phyloP scores from a whole-genome alignment of 2,329 filamentous ascomycete species.

The Fusarium verrucosum region DNA sequence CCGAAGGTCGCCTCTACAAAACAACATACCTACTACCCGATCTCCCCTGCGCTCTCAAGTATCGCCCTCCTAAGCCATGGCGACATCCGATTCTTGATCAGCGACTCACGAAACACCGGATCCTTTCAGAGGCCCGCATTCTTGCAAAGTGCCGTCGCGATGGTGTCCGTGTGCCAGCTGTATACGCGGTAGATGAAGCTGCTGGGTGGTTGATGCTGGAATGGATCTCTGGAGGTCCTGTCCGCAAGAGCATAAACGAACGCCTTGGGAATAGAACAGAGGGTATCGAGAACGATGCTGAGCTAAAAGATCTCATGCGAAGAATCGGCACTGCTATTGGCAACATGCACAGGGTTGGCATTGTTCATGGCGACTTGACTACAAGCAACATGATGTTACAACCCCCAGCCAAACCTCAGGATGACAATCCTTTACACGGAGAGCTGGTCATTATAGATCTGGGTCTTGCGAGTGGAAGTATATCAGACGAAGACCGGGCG shows the following conservation, averaged over 20 bases:
- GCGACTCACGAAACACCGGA: slow-evolving; percentile 84
- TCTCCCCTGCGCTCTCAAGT: slow-evolving; percentile 82
- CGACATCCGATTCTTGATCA: slow-evolving; percentile 89
- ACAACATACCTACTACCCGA: slow-evolving; percentile 78
- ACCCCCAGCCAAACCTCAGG: slow-evolving; percentile 38
- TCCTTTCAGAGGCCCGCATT: slow-evolving; percentile 88
- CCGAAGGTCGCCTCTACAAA: slow-evolving; percentile 93
- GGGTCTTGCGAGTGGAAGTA: slow-evolving; percentile 82
- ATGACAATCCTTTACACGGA: slow-evolving; percentile 61
- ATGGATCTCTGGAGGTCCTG: slow-evolving; percentile 80
- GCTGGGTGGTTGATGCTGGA: slow-evolving; percentile 83
- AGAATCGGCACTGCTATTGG: slow-evolving; percentile 78
- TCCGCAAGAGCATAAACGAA: slow-evolving; percentile 74
- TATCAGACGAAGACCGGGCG: slow-evolving; percentile 89
- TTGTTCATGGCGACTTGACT: slow-evolving; percentile 95
- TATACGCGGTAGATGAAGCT: slow-evolving; percentile 73
- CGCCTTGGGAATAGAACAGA: slow-evolving; percentile 65
- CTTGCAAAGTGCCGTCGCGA: slow-evolving; percentile 81
- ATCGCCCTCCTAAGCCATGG: slow-evolving; percentile 91
- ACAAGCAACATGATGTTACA: slow-evolving; percentile 95
- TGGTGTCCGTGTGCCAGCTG: slow-evolving; percentile 81
- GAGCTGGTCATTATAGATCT: slow-evolving; percentile 95
- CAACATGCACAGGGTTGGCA: slow-evolving; percentile 80
- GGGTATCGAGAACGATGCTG: slow-evolving; percentile 55
- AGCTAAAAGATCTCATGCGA: slow-evolving; percentile 70